Evolutionary conservation across 352 stramenopile genomes (phyloP).

Genomic region (Lagenidium giganteum): DNA sequence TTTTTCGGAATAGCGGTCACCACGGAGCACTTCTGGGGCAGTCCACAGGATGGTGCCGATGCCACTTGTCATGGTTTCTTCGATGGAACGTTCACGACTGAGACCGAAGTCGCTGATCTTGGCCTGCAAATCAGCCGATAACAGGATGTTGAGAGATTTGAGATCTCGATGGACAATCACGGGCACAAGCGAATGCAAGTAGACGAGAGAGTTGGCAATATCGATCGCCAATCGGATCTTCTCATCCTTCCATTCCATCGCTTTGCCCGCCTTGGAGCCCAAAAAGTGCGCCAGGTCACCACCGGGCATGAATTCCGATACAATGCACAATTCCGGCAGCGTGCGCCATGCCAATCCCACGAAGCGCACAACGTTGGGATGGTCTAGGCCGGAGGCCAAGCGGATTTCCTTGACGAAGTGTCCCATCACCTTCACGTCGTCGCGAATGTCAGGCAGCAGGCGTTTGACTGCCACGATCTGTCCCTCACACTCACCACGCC

Average conservation of each 20-base stretch:
- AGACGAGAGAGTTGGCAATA: conserved; percentile 13
- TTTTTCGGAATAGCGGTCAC: conserved; percentile 2
- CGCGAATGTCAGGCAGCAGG: conserved; percentile 1
- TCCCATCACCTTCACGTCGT: conserved; percentile 6
- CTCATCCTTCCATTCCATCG: conserved; percentile 1
- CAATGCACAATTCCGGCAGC: conserved; percentile 7
- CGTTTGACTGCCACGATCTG: conserved; percentile 22
- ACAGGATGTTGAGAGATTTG: conserved; percentile 16
- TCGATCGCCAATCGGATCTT: conserved; percentile 17
- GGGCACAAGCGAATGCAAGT: conserved; percentile 13
- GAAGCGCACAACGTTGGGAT: conserved; percentile 15
- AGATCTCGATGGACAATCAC: conserved; percentile 19
- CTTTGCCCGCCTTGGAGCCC: neutral
- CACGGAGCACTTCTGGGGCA: conserved; percentile 8
- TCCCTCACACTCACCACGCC: conserved; percentile 8
- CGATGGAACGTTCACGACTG: conserved; percentile 3
- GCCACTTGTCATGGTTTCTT: conserved; percentile 7
- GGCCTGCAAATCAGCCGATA: conserved; percentile 10
- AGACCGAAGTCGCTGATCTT: conserved; percentile 15
- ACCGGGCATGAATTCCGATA: conserved; percentile 4
- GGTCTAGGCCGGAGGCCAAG: conserved; percentile 9
- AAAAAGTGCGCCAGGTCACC: conserved; percentile 8
- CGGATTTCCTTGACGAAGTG: conserved; percentile 16
- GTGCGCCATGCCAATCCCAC: conserved; percentile 12
- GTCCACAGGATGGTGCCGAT: conserved; percentile 13